Conservation (phyloP, 441 rosid genomes). For the Gossypium lobatum region DNA sequence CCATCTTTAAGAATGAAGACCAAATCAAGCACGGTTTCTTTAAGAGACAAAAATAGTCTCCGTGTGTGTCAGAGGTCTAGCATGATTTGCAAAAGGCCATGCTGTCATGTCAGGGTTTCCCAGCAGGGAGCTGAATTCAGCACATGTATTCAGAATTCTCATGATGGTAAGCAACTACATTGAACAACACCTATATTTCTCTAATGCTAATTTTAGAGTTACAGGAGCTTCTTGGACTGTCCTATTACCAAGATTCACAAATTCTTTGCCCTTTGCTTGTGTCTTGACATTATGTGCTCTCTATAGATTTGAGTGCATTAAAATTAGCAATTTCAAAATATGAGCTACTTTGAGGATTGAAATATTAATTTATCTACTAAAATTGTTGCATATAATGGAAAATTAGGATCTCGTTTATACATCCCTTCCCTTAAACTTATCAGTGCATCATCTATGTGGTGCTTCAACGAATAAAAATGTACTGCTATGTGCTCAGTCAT, state of each 20-base stretch:
- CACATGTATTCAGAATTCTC: slow-evolving; percentile 25
- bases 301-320: neutral
- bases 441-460: neutral
- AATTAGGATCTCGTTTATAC: neutral
- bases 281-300: neutral
- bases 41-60: slow-evolving; percentile 45
- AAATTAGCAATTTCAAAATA: neutral
- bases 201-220: neutral
- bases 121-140: slow-evolving; percentile 30
- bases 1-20: slow-evolving; percentile 69
- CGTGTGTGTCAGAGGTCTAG: slow-evolving; percentile 48
- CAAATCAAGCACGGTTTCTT: slow-evolving; percentile 33
- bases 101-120: slow-evolving; percentile 28
- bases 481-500: neutral
- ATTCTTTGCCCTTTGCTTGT: neutral
- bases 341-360: neutral
- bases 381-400: neutral
- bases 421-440: neutral
- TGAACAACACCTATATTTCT: slow-evolving; percentile 9
- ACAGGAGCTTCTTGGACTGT: neutral
- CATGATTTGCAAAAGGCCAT: slow-evolving; percentile 42
- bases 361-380: neutral
- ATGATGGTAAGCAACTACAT: slow-evolving; percentile 30
- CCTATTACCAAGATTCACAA: neutral
- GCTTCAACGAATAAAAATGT: neutral